These are phyloP conservation scores for Mitragyna speciosa DNA, from an alignment of 257 asterid species.

Conservation along the genomic window DNA sequence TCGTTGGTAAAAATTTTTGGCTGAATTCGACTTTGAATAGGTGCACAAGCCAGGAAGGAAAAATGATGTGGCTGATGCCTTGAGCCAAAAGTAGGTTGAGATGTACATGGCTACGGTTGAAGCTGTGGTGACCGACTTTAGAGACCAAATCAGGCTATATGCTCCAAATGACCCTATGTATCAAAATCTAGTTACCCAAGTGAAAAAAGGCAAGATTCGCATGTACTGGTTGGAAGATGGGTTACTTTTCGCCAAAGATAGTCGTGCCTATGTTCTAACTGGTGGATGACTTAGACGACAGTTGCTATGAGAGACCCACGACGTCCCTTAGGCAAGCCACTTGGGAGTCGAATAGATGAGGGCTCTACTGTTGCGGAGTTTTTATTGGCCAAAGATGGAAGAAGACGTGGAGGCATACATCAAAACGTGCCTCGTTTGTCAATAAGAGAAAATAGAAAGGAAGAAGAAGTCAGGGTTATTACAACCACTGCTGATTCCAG, in stretches of 20 bases:
- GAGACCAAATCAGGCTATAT: background rate
- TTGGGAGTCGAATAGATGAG: no score
- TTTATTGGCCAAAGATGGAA: no score
- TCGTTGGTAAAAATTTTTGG: background rate
- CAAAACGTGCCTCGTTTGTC: background rate
- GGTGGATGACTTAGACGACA: no score
- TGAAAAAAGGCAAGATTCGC: no score
- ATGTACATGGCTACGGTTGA: background rate
- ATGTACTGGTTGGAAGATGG: no score
- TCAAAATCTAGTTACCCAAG: background rate
- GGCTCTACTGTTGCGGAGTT: no score
- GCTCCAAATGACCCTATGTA: background rate
- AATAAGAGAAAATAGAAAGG: background rate
- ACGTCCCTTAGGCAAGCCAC: no score
- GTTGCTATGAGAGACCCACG: no score
- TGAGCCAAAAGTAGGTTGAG: background rate
- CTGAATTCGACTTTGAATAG: constrained; percentile 9
- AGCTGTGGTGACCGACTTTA: fast-evolving
- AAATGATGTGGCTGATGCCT: background rate
- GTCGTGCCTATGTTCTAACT: background rate
- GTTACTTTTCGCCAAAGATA: background rate
- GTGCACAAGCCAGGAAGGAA: background rate
- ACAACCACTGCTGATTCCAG: background rate
- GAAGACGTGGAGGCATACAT: no score
- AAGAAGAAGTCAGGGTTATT: background rate